Evolutionary conservation across 2,329 filamentous ascomycete genomes (phyloP), one percentile per base, ranked within the genome.

Genomic region (Myrmaecium sp.): DNA sequence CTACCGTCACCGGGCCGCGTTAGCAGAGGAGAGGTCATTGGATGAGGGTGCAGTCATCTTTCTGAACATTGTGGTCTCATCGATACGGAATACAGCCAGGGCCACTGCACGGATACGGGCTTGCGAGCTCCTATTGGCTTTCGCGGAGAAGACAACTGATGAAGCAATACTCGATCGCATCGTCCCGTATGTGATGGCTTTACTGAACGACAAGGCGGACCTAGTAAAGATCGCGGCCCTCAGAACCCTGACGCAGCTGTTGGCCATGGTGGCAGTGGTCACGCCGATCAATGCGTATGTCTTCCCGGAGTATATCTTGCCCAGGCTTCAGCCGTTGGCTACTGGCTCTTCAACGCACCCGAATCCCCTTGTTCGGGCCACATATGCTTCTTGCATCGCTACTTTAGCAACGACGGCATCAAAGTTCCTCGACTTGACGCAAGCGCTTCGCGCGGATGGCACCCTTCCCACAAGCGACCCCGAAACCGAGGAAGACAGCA

Each of bases 11-110:
- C 66, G 69, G 36, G 66, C 74, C 5, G 68, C 69, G 1, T 60
- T 64, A 3, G 58, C 64, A 8, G 62, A 68, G 3, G 64, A 71
- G 35, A 67, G 69, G 11, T 62, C 72, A 5, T 62, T 66, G 15
- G 83, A 94, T 44, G 86, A 95, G 43, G 89, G 89, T 0, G 91
- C 86, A 3, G 60, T 98, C 19, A 81, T 98, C 17, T 93, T 98
- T 37, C 54, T 98, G 23, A 86, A 82, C 1, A 63, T 95, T 18
- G 69, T 98, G 17, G 83, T 84, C 5, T 80, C 86, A 2, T 92
- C 82, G 12, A 54, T 98, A 37, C 70, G 89, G 34, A 93, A 84
- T 33, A 93, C 86, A 9, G 81, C 83, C 4, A 74, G 86, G 39
- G 72, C 84, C 3, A 76, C 81, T n/a, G 81, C 86, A 14, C 76